Percentiles rank a stretch among this genome's conserved stretches.
These are phyloP conservation scores for Naganishia antarctica DNA, from an alignment of 768 basidiomycete species.

Conservation along the genomic window DNA sequence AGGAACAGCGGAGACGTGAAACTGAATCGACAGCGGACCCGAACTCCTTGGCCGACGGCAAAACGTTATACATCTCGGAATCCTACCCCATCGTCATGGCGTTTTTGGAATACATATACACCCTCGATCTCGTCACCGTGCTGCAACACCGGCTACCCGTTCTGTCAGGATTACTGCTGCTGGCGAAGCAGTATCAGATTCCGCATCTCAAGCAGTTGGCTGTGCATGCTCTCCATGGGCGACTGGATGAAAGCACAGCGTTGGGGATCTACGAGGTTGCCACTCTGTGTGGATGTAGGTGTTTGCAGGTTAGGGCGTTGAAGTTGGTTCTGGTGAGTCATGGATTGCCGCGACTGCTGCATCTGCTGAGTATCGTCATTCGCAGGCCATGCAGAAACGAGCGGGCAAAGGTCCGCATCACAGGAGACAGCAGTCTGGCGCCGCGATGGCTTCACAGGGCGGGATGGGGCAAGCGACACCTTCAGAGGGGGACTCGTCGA, in stretches of 20 bases:
- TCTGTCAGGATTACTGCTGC: constrained; percentile 74
- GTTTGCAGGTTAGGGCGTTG: constrained; percentile 78
- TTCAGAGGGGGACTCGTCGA: neutral
- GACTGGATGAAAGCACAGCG: constrained; percentile 74
- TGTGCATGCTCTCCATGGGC: constrained; percentile 91
- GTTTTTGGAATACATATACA: constrained; percentile 89
- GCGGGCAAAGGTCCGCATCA: neutral
- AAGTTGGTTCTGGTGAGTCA: constrained; percentile 36
- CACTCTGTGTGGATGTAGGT: constrained; percentile 79
- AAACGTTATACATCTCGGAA: constrained; percentile 77
- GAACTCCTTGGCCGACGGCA: constrained; percentile 66
- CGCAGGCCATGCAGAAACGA: constrained; percentile 23
- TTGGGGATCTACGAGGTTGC: constrained; percentile 94
- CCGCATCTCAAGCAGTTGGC: constrained; percentile 69
- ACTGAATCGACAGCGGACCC: constrained; percentile 23
- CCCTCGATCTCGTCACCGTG: constrained; percentile 76
- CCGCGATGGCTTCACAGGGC: neutral
- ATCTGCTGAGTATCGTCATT: neutral
- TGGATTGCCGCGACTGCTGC: neutral
- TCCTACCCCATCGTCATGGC: constrained; percentile 84
- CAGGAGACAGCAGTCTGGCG: constrained; percentile 12
- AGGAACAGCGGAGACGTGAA: constrained; percentile 51
- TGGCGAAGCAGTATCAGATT: constrained; percentile 77
- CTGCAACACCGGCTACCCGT: constrained; percentile 87
- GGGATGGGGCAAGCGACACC: neutral